Base-by-base conservation (phyloP, 805 yeast species). In the Myxozyma neotropica region DNA sequence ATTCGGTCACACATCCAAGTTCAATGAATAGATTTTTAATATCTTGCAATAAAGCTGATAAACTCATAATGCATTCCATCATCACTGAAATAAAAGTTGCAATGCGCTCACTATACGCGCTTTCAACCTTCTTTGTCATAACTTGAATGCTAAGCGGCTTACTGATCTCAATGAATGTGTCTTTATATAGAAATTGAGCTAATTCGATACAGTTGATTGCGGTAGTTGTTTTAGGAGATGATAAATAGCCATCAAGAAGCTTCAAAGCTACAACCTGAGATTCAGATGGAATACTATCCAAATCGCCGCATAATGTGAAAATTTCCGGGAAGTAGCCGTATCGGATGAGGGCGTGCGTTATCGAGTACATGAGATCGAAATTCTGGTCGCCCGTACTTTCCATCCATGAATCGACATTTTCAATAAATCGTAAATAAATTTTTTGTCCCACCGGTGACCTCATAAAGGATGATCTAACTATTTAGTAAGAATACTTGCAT, bases 181-280 rank as follows among this genome's bases (percentile, higher is more conserved):
- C 46, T 15, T 27, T 19, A 45, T 54, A 57, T 7, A 49, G 44
- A 46, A 58, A 53, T 8, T 54, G 50, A 4, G 52, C 13, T n/a
- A 57, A 48, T 47, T 51, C 59, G 24, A 49, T 29, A 17, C 27
- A 40, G 27, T 33, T 39, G 6, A 40, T 46, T 0, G 54, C 49
- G 6, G 38, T 31, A 13, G 39, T 35, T 13, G 36, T 52, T 13
- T 35, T 31, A 5, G 53, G 53, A 27, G 59, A 43, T 6, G 57
- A 44, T 17, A 62, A n/a, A 24, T 60, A 55, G 6, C 55, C 64
- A 35, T 62, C 64, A 2, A 62, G 46, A 4, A 62, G 35, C 24
- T 57, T 62, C 36, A 62, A 15, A 4, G 52, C 36, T 26, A 36
- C 45, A 7, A 59, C 27, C 21, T 62, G 65, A 10, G 33, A 15